A percentile compares a stretch with the other conserved stretches of the same genome.
Evolutionary conservation across 257 asterid genomes (phyloP).

Genomic region (Anisodus acutangulus): DNA sequence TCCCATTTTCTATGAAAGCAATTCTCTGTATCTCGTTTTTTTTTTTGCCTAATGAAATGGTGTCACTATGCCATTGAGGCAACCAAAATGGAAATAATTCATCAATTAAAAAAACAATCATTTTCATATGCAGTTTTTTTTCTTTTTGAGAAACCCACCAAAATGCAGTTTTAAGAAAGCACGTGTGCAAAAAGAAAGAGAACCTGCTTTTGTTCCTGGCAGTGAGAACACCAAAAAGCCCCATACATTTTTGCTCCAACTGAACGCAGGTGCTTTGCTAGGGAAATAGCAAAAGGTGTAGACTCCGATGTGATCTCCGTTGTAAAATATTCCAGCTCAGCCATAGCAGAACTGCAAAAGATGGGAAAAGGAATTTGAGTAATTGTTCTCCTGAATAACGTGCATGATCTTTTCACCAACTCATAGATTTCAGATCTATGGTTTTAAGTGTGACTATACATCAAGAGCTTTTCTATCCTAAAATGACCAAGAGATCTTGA

Average conservation of each 20-base stretch:
- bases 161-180: slow-evolving; percentile 20
- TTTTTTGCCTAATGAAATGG: background rate
- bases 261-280: slow-evolving; percentile 77
- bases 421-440: background rate
- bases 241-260: slow-evolving; percentile 87
- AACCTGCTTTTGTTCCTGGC: slow-evolving; percentile 87
- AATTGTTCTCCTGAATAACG: background rate
- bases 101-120: background rate
- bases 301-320: slow-evolving; percentile 66
- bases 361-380: slow-evolving; percentile 25
- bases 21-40: background rate
- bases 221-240: slow-evolving; percentile 97
- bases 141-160: background rate
- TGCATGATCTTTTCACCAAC: slow-evolving; percentile 17
- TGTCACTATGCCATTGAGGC: background rate
- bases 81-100: background rate
- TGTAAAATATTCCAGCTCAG: slow-evolving; percentile 63
- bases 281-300: slow-evolving; percentile 79
- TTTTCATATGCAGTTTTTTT: background rate
- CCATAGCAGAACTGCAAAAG: slow-evolving; percentile 54
- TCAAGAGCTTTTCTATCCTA: slow-evolving; percentile 6
- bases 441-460: background rate
- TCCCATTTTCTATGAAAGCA: background rate
- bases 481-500: background rate
- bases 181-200: slow-evolving; percentile 25